Conservation (phyloP, 192 early-diverging fungal genomes). For the Gryganskiella cystojenkinii region DNA sequence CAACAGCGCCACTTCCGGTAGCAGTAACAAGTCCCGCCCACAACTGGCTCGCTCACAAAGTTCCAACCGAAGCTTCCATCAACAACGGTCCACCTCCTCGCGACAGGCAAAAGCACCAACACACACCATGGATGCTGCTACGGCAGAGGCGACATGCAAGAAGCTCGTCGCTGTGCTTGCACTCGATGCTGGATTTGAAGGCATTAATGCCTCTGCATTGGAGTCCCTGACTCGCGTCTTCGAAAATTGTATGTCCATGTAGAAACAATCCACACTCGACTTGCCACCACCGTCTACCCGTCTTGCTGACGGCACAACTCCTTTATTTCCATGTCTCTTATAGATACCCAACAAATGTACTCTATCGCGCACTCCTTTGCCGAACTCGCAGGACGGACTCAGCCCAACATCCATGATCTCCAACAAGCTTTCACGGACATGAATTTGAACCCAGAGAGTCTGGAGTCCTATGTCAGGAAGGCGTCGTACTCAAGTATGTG, state of each 20-base stretch:
- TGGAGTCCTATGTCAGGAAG: constrained; percentile 51
- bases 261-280: not conserved
- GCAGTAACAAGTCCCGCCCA: not conserved
- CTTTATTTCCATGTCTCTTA: not conserved
- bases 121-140: constrained; percentile 26
- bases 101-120: not conserved
- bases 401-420: constrained; percentile 63
- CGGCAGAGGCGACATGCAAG: constrained; percentile 37
- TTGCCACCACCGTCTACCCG: not conserved
- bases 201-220: constrained; percentile 51
- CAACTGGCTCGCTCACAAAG: not conserved
- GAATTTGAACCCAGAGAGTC: constrained; percentile 43
- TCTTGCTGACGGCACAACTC: too few relatives aligned
- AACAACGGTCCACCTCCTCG: not conserved
- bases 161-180: constrained; percentile 56
- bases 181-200: constrained; percentile 56
- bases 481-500: constrained; percentile 44
- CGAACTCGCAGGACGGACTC: constrained; percentile 62
- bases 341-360: constrained; percentile 62
- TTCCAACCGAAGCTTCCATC: not conserved
- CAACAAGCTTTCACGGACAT: constrained; percentile 54
- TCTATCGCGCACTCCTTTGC: constrained; percentile 58
- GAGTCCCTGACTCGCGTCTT: constrained; percentile 48
- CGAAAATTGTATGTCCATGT: constrained; percentile 51
- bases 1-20: not conserved